Base-by-base conservation (phyloP, 2,329 filamentous ascomycete species). In the Parastagonospora avenae region DNA sequence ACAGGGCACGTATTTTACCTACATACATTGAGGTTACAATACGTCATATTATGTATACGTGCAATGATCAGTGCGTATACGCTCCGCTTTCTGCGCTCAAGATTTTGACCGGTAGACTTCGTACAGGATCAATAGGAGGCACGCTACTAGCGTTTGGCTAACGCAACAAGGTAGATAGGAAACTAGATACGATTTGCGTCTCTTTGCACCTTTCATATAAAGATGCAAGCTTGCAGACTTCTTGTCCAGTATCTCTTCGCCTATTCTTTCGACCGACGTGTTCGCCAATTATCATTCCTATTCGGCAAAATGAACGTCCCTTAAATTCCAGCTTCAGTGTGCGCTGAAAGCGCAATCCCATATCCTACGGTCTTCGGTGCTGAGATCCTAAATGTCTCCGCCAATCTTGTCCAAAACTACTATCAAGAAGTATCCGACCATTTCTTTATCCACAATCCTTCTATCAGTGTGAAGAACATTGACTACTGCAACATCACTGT, bases 401-500 rank as follows among this genome's bases (percentile, higher is more conserved):
- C 53, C 27, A 47, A 46, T 19, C 46, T 49, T 32, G 57, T 56
- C 16, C 53, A 36, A 28, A 58, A 64, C 39, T 52, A 54, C 32
- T 46, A 50, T n/a, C 28, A 37, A 5, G 37, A 59, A 36, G 49
- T 51, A 5, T 53, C 38, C 6, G 44, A 42, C 27, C 47, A 52
- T 33, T 44, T 43, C 24, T 57, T 50, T 32, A 58, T 36, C 28
- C 61, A 57, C 44, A 46, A 48, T 31, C 46, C 47, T 6, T 54
- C 36, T 16, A 39, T 39, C 11, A 19, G 15, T 39, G 15, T 39
- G 19, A 39, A 24, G 12, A 27, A 27, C 15, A 24, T 54, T n/a
- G 39, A 52, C 37, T 64, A 61, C 38, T 63, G 61, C 48, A 63
- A 64, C 39, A 42, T 64, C 42, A 61, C 59, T 5, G 33, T 63